Evolutionary conservation across 2,329 filamentous ascomycete genomes (phyloP), one percentile per base, ranked within the genome.

Genomic region (Clarireedia homoeocarpa): DNA sequence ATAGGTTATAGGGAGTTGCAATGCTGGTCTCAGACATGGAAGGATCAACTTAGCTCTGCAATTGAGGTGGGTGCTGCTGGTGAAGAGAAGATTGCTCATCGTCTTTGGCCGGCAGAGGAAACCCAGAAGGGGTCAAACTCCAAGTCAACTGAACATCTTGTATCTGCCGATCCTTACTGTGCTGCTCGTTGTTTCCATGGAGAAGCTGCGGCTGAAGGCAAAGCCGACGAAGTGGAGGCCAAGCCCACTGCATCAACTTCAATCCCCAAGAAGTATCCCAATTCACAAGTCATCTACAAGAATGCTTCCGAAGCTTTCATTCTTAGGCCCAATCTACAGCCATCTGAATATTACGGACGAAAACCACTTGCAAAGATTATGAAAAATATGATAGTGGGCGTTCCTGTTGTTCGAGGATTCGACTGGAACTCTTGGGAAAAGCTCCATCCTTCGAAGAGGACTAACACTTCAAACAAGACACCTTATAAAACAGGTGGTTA

Each of bases 1-100:
- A 81, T 84, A n/a, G 91, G 92, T 5, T 99, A 95, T 68, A 76
- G 86, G 55, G 89, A 95, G 66, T 75, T 97, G 51, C 85, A 84
- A 53, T 89, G 90, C 0, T 96, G 92, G 86, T 91, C 88, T 1
- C 83, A 94, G 64, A 96, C 92, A 1, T 99, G 94, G 91, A 81
- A 80, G 52, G 91, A 96, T 66, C 92, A 99, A 71, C 75, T 99
- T 6, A 84, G 86, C 61, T 95, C 90, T 70, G 95, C 94, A 5
- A 78, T 96, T 5, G 89, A 96, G 51, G 89, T 96, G 56, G 94
- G 94, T 1, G 85, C 92, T 1, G 77, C 86, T 9, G 94, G 92
- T 0, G 94, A 99, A 71, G 86, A 94, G 72, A 97, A 97, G 70
- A 85, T 96, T 6, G 82, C 89, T 0, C 84, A 96, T 71, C 61